Evolutionary conservation across 2,329 filamentous ascomycete genomes (phyloP).

Genomic region (Parastagonospora avenae): DNA sequence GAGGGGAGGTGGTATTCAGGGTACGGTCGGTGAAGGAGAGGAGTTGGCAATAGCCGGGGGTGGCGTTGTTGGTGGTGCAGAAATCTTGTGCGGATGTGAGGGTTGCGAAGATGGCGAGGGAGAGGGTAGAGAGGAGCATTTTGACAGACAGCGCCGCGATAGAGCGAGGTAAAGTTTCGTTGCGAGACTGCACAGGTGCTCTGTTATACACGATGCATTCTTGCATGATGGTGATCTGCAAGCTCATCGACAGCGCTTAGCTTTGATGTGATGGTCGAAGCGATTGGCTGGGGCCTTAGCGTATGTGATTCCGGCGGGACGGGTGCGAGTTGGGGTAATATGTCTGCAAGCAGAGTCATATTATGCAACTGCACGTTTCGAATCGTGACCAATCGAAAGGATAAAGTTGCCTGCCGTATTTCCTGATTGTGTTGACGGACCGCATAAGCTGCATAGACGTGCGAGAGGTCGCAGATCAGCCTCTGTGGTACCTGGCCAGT

Average conservation of each 20-base stretch:
- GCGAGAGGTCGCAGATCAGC: not conserved
- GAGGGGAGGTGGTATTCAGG: constrained; percentile 8
- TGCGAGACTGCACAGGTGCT: not conserved
- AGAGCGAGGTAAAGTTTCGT: not conserved
- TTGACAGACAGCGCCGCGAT: not conserved
- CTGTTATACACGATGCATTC: not conserved
- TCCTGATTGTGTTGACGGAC: not conserved
- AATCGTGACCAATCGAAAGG: not conserved
- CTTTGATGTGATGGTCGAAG: not conserved
- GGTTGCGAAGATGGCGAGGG: constrained; percentile 3
- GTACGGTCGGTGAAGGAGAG: constrained; percentile 23
- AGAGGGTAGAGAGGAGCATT: not conserved
- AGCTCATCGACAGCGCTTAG: not conserved
- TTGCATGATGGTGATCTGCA: not conserved
- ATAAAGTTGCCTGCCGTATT: not conserved
- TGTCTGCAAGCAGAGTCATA: not conserved
- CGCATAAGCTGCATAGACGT: not conserved
- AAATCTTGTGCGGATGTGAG: constrained; percentile 6
- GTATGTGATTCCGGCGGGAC: not conserved
- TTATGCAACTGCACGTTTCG: not conserved
- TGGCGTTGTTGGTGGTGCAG: constrained; percentile 10
- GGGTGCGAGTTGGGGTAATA: not conserved
- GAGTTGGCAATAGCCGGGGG: constrained; percentile 20
- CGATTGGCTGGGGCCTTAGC: not conserved
- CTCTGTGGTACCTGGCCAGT: not conserved